A percentile compares a stretch with the other conserved stretches of the same genome.
Conservation (phyloP, 2,329 filamentous ascomycete species). For the Colletotrichum sp. region DNA sequence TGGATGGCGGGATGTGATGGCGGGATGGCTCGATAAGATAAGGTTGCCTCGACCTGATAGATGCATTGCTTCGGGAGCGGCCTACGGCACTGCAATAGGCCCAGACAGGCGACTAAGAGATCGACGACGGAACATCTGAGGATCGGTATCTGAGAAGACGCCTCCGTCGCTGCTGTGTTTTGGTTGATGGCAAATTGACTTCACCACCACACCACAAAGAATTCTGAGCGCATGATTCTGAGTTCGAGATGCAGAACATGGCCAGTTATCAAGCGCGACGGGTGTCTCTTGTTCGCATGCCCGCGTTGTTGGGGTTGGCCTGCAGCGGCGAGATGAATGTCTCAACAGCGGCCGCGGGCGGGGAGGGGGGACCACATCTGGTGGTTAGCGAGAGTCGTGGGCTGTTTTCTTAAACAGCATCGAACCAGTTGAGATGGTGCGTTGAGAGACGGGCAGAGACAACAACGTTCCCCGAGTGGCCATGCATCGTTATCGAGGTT, state of each 20-base stretch:
- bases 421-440: not conserved
- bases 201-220: not conserved
- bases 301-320: conserved; percentile 13
- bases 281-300: not conserved
- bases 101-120: not conserved
- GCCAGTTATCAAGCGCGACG: not conserved
- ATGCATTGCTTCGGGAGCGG: not conserved
- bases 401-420: not conserved
- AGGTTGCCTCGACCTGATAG: not conserved
- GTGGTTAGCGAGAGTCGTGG: not conserved
- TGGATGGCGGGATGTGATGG: not conserved
- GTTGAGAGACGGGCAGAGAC: not conserved
- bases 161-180: not conserved
- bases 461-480: not conserved
- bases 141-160: not conserved
- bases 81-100: not conserved
- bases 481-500: not conserved
- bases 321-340: conserved; percentile 4
- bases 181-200: not conserved
- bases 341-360: conserved; percentile 3
- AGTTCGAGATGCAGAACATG: not conserved
- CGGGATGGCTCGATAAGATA: not conserved
- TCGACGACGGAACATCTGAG: not conserved
- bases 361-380: not conserved
- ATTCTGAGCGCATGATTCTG: not conserved